phyloP scores from a whole-genome alignment of 345 rosid genomes.

The Luvunga scandens region DNA sequence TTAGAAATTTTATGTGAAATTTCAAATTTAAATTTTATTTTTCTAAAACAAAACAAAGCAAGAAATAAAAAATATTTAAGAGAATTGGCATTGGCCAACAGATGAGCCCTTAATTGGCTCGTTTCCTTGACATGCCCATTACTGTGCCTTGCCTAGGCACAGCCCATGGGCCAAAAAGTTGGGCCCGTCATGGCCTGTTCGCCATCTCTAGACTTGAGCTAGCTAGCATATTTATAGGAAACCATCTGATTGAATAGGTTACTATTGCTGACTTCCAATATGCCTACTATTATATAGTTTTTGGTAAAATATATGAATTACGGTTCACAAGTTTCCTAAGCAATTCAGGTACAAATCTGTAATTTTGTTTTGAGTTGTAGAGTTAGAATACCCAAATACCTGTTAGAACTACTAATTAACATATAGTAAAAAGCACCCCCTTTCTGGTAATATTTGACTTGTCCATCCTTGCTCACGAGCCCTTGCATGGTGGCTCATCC shows the following conservation, averaged over 20 bases:
- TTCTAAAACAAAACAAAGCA: no score
- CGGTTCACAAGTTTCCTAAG: background rate
- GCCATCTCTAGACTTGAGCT: background rate
- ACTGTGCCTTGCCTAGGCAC: no score
- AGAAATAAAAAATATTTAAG: no score
- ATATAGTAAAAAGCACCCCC: background rate
- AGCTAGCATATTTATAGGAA: background rate
- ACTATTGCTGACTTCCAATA: background rate
- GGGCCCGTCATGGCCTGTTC: no score
- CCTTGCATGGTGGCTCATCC: background rate
- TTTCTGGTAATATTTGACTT: background rate
- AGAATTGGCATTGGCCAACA: no score
- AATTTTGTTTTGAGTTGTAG: background rate
- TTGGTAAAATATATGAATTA: background rate
- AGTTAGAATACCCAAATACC: background rate
- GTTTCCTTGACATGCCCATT: no score
- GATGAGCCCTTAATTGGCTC: no score
- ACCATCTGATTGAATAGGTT: background rate
- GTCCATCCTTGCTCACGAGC: background rate
- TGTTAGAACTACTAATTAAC: background rate
- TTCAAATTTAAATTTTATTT: no score
- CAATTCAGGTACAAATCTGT: background rate
- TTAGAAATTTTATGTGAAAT: no score
- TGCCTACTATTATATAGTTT: background rate
- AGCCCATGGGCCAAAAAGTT: no score